phyloP scores from a whole-genome alignment of 179 eudicot genomes.

The Corrigiola litoralis region DNA sequence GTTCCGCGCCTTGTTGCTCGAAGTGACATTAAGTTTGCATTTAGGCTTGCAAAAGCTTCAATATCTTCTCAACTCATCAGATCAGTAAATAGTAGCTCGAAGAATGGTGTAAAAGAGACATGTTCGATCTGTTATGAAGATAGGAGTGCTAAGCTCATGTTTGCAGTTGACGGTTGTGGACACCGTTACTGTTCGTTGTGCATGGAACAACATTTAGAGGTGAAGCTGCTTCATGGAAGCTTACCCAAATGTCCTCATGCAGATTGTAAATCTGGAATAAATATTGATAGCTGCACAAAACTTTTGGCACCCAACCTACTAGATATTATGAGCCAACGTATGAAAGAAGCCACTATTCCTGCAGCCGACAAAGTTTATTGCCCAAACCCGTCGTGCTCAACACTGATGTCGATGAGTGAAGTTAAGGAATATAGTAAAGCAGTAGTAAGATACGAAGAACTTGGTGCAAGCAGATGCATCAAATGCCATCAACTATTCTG shows the following conservation, averaged over 20 bases:
- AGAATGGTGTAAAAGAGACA: slow-evolving; percentile 10
- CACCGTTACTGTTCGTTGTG: slow-evolving; percentile 63
- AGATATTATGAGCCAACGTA: slow-evolving; percentile 46
- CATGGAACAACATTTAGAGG: slow-evolving; percentile 52
- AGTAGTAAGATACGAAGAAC: slow-evolving; percentile 4
- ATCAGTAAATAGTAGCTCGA: slow-evolving; percentile 16
- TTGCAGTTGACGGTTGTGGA: slow-evolving; percentile 35
- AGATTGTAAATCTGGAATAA: slow-evolving; percentile 43
- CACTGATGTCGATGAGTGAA: slow-evolving; percentile 46
- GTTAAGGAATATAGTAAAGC: slow-evolving; percentile 26
- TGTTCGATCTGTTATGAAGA: slow-evolving; percentile 48
- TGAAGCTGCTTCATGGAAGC: slow-evolving; percentile 42
- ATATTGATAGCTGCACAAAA: slow-evolving; percentile 36
- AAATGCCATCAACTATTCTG: slow-evolving; percentile 49
- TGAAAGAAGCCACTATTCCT: slow-evolving; percentile 67
- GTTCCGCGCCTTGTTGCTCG: slow-evolving; percentile 7
- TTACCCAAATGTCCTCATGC: slow-evolving; percentile 61
- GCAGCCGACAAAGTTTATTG: slow-evolving; percentile 54
- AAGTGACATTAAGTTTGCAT: slow-evolving; percentile 22
- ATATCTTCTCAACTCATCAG: slow-evolving; percentile 17
- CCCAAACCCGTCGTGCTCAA: slow-evolving; percentile 58
- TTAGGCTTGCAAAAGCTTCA: slow-evolving; percentile 15
- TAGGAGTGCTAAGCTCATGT: slow-evolving; percentile 28
- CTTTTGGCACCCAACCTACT: slow-evolving; percentile 39
- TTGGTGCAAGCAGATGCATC: slow-evolving; percentile 32